Conservation (phyloP, 2,329 filamentous ascomycete species). For the Pestalotiopsis sp. region DNA sequence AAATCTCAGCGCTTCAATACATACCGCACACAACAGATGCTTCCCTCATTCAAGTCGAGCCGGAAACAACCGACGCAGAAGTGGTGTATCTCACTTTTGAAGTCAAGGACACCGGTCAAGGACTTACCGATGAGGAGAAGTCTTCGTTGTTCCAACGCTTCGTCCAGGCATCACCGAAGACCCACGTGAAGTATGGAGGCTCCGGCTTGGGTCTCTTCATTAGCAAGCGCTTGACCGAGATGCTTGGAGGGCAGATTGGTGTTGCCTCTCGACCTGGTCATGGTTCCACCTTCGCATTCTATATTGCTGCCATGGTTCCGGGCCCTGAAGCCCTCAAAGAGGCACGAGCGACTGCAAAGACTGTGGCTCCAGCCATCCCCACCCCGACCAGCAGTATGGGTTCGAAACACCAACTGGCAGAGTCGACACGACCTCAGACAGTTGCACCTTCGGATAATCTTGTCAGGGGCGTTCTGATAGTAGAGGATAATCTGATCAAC, state of each 20-base stretch:
- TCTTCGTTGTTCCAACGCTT: constrained; percentile 68
- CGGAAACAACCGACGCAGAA: constrained; percentile 44
- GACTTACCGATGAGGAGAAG: constrained; percentile 63
- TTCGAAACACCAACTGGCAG: constrained; percentile 8
- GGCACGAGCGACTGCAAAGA: constrained; percentile 39
- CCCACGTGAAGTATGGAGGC: constrained; percentile 71
- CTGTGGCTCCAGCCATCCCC: constrained; percentile 31
- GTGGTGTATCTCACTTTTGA: constrained; percentile 72
- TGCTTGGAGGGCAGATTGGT: constrained; percentile 76
- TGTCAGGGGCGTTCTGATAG: constrained; percentile 58
- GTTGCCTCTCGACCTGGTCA: constrained; percentile 66
- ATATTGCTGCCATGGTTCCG: constrained; percentile 57
- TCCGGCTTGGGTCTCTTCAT: constrained; percentile 75
- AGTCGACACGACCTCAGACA: constrained; percentile 7
- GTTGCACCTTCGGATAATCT: constrained; percentile 21
- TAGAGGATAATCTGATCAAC: constrained; percentile 70
- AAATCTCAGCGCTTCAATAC: constrained; percentile 58
- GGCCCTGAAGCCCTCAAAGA: constrained; percentile 42
- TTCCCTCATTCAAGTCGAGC: constrained; percentile 34
- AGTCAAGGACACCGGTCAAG: constrained; percentile 70
- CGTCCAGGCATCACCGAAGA: constrained; percentile 67
- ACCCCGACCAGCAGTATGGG: constrained; percentile 17
- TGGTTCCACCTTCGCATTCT: constrained; percentile 76
- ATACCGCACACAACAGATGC: constrained; percentile 58
- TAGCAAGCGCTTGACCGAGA: constrained; percentile 70